These are phyloP conservation scores for Neonectria hederae DNA, from an alignment of 2,329 filamentous ascomycete genomes.

Conservation along the genomic window DNA sequence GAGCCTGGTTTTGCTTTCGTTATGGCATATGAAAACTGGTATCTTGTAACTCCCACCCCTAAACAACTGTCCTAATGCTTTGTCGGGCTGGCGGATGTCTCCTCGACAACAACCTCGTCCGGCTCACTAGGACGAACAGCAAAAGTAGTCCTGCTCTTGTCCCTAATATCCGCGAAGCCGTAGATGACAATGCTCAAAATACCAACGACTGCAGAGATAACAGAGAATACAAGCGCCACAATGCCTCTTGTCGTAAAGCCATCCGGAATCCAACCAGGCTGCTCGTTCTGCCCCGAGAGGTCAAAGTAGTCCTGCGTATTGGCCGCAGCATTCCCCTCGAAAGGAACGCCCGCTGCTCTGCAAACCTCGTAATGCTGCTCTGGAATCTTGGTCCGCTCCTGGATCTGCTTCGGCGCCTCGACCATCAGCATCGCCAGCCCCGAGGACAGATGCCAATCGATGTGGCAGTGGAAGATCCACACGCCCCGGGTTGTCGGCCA, in stretches of 20 bases:
- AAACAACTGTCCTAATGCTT: neutral
- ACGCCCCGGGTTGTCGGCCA: slow-evolving; percentile 73
- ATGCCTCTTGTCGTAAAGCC: slow-evolving; percentile 76
- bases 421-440: slow-evolving; percentile 73
- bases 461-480: slow-evolving; percentile 83
- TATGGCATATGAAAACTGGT: no score
- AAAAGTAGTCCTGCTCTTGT: slow-evolving; percentile 14
- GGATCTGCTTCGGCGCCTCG: slow-evolving; percentile 70
- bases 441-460: slow-evolving; percentile 78
- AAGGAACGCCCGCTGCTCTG: slow-evolving; percentile 58
- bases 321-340: slow-evolving; percentile 76
- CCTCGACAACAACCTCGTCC: slow-evolving; percentile 14
- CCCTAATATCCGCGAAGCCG: slow-evolving; percentile 19
- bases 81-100: neutral
- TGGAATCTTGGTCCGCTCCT: slow-evolving; percentile 69
- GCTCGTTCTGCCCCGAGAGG: slow-evolving; percentile 67
- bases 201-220: slow-evolving; percentile 73
- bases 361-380: slow-evolving; percentile 67
- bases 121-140: slow-evolving; percentile 27
- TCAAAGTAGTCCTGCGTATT: slow-evolving; percentile 73
- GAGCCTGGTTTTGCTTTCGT: no score
- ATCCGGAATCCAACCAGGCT: slow-evolving; percentile 64
- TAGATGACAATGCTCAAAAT: slow-evolving; percentile 30
- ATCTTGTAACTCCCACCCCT: neutral
- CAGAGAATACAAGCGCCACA: slow-evolving; percentile 79